Conservation (phyloP, 176 grass and related monocot species). For the maize (Zea mays) region DNA sequence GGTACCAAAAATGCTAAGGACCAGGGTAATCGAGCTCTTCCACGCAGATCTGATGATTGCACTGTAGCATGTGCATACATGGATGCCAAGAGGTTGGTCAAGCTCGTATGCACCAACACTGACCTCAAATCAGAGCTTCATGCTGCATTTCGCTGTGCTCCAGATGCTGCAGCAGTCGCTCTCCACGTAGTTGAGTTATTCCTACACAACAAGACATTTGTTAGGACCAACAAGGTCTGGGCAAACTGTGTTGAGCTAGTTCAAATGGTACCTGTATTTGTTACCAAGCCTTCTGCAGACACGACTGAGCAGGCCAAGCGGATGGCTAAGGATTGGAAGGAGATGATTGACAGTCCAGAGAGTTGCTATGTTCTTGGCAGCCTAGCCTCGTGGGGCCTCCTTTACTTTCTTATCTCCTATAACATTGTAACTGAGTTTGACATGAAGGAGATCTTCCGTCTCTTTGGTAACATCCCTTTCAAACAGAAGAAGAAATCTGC, state of each 20-base stretch:
- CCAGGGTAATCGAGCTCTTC: neutral
- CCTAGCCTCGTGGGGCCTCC: constrained; percentile 41
- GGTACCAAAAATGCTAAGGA: neutral
- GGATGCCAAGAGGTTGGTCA: constrained; percentile 24
- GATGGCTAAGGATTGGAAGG: constrained; percentile 46
- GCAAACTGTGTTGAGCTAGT: constrained; percentile 35
- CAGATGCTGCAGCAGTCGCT: constrained; percentile 44
- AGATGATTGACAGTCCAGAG: constrained; percentile 9
- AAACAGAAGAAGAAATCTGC: constrained; percentile 20
- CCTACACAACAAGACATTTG: constrained; percentile 3
- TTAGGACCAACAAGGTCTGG: constrained; percentile 25
- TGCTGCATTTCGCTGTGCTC: constrained; percentile 11
- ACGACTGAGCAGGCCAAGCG: constrained; percentile 32
- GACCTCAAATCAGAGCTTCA: neutral
- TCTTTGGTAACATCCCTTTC: constrained; percentile 32
- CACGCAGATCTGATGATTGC: neutral
- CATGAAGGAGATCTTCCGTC: constrained; percentile 23
- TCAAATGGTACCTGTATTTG: constrained; percentile 8
- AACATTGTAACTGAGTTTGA: constrained; percentile 41
- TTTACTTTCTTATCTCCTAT: constrained; percentile 51
- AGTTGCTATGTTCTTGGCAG: neutral
- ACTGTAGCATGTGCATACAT: constrained; percentile 16
- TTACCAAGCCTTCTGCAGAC: neutral
- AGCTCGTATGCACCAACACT: neutral
- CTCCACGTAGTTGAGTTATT: constrained; percentile 38